A percentile compares a stretch with the other conserved stretches of the same genome.
Conservation (phyloP, 306 rosid genomes). For the Delonix regia region DNA sequence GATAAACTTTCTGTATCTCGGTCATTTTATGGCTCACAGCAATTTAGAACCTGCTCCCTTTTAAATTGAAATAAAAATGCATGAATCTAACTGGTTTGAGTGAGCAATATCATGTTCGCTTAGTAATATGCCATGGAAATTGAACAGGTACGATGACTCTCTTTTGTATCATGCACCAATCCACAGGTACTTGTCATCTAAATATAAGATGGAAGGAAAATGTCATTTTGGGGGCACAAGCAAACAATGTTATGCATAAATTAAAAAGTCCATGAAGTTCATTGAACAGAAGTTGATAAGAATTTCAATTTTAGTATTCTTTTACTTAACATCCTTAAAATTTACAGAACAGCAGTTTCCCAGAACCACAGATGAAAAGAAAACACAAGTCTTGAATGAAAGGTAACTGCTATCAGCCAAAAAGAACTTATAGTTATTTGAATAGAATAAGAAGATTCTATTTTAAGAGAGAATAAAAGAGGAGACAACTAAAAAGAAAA, state of each 20-base stretch:
- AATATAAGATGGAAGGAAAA: not conserved
- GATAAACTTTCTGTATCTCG: not conserved
- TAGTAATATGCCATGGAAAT: not conserved
- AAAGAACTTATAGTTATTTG: not conserved
- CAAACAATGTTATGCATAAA: not conserved
- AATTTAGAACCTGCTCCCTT: not conserved
- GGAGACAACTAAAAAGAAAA: not conserved
- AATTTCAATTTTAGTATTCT: not conserved
- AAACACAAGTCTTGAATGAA: not conserved
- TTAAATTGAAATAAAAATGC: not conserved
- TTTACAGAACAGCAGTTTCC: not conserved
- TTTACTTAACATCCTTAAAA: not conserved
- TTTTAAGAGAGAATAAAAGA: not conserved
- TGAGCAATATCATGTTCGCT: not conserved
- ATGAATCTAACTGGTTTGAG: not conserved
- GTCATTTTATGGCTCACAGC: not conserved
- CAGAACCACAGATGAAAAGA: not conserved
- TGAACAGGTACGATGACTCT: not conserved
- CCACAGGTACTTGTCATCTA: not conserved
- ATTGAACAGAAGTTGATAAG: not conserved
- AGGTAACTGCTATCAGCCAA: not conserved
- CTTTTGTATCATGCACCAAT: not conserved
- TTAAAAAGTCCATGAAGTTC: not conserved
- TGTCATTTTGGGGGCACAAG: not conserved
- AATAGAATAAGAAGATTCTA: not conserved